These are phyloP conservation scores for Geotrichum restrictum DNA, from an alignment of 1,139 yeast species.

Conservation along the genomic window DNA sequence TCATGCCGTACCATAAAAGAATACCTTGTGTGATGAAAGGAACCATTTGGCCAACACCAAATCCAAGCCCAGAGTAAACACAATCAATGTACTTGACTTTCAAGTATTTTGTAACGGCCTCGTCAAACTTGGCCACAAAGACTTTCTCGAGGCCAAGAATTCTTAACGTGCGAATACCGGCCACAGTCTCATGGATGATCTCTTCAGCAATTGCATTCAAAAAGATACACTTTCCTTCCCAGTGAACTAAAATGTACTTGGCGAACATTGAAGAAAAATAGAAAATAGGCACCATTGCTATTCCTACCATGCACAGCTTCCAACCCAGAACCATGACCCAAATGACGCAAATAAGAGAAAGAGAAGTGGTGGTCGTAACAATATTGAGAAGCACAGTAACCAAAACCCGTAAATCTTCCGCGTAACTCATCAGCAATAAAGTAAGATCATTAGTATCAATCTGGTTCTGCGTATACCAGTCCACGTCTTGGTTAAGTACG, in stretches of 20 bases:
- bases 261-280: constrained; percentile 50
- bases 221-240: constrained; percentile 61
- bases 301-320: constrained; percentile 77
- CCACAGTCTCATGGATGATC: constrained; percentile 54
- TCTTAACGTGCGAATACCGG: constrained; percentile 60
- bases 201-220: constrained; percentile 53
- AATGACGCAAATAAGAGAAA: constrained; percentile 56
- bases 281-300: constrained; percentile 67
- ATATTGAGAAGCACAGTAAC: constrained; percentile 60
- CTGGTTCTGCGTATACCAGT: constrained; percentile 46
- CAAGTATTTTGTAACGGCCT: constrained; percentile 23
- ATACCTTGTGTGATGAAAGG: constrained; percentile 63
- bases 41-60: constrained; percentile 53
- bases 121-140: constrained; percentile 42
- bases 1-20: constrained; percentile 71
- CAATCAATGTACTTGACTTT: constrained; percentile 31
- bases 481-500: constrained; percentile 51
- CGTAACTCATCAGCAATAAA: constrained; percentile 70
- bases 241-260: constrained; percentile 48
- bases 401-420: constrained; percentile 67
- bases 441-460: constrained; percentile 56
- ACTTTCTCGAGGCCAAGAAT: constrained; percentile 50
- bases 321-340: constrained; percentile 86
- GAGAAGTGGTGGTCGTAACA: constrained; percentile 48
- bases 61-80: constrained; percentile 51